Evolutionary conservation across 2,329 filamentous ascomycete species (phyloP).

Genomic region (Fragosphaeria purpurea): DNA sequence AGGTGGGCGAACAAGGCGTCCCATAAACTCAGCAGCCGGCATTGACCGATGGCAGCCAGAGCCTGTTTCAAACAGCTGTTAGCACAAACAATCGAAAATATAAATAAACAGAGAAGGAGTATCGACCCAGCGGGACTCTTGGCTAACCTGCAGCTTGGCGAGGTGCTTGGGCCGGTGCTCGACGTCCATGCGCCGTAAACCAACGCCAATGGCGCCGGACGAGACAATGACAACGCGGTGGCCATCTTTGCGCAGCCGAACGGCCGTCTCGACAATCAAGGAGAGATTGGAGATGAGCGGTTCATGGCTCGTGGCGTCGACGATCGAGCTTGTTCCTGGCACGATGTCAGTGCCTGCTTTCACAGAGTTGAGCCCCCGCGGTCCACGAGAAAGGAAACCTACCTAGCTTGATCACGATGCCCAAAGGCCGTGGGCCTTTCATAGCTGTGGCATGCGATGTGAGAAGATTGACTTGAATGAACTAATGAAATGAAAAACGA

Average conservation of each 20-base stretch:
- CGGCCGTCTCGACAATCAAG: slow-evolving; percentile 87
- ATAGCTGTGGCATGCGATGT: slow-evolving; percentile 35
- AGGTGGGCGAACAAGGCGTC: slow-evolving; percentile 84
- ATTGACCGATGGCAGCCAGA: slow-evolving; percentile 91
- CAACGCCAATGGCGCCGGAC: slow-evolving; percentile 92
- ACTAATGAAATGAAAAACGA: neutral
- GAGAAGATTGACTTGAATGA: neutral
- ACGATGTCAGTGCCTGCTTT: neutral
- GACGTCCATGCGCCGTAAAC: slow-evolving; percentile 80
- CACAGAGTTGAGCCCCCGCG: too few species aligned
- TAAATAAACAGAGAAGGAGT: neutral
- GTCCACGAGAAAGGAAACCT: slow-evolving; percentile 22
- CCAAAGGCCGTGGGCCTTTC: slow-evolving; percentile 57
- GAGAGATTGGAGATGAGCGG: slow-evolving; percentile 84
- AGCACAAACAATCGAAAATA: neutral
- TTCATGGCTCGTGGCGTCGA: slow-evolving; percentile 90
- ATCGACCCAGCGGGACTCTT: neutral
- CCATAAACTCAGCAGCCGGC: slow-evolving; percentile 89
- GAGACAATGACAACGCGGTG: slow-evolving; percentile 94
- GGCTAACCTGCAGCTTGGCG: slow-evolving; percentile 65
- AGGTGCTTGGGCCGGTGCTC: slow-evolving; percentile 82
- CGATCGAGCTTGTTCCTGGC: slow-evolving; percentile 93
- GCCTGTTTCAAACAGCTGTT: slow-evolving; percentile 40
- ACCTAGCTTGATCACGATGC: slow-evolving; percentile 84
- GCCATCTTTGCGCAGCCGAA: slow-evolving; percentile 78